Percentiles rank a stretch among this genome's conserved stretches.
These are phyloP conservation scores for Paraglomus occultum DNA, from an alignment of 192 early-diverging fungal species.

Conservation along the genomic window DNA sequence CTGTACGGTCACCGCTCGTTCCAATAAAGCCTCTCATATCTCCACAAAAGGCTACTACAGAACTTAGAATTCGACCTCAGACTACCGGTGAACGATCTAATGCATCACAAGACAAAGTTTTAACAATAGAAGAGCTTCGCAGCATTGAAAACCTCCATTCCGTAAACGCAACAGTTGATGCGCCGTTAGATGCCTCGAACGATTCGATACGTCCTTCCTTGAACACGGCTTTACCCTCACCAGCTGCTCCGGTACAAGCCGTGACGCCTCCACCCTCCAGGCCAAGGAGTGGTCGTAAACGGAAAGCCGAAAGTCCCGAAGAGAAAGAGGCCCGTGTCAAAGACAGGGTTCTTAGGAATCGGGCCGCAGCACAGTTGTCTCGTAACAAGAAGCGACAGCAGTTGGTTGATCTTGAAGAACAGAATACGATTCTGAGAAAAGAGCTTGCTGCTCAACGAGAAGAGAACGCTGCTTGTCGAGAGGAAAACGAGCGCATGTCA, in stretches of 20 bases:
- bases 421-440: slow-evolving; percentile 48
- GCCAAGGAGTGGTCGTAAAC: slow-evolving; percentile 9
- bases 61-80: too few relatives aligned
- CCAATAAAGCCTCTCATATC: too few relatives aligned
- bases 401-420: slow-evolving; percentile 54
- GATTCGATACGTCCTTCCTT: too few relatives aligned
- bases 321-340: slow-evolving; percentile 8
- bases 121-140: too few relatives aligned
- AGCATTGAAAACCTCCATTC: too few relatives aligned
- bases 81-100: too few relatives aligned
- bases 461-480: slow-evolving; percentile 51
- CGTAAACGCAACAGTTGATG: too few relatives aligned
- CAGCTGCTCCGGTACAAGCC: slow-evolving; percentile 6
- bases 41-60: too few relatives aligned
- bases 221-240: background rate
- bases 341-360: slow-evolving; percentile 61
- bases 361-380: slow-evolving; percentile 73
- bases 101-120: too few relatives aligned
- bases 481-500: slow-evolving; percentile 40
- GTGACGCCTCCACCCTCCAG: background rate
- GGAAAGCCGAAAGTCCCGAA: slow-evolving; percentile 29
- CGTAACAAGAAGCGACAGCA: slow-evolving; percentile 73
- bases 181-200: too few relatives aligned
- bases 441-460: slow-evolving; percentile 48
- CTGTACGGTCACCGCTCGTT: too few relatives aligned